Evolutionary conservation across 306 rosid genomes (phyloP).

Genomic region (Sechiopsis laciniata): DNA sequence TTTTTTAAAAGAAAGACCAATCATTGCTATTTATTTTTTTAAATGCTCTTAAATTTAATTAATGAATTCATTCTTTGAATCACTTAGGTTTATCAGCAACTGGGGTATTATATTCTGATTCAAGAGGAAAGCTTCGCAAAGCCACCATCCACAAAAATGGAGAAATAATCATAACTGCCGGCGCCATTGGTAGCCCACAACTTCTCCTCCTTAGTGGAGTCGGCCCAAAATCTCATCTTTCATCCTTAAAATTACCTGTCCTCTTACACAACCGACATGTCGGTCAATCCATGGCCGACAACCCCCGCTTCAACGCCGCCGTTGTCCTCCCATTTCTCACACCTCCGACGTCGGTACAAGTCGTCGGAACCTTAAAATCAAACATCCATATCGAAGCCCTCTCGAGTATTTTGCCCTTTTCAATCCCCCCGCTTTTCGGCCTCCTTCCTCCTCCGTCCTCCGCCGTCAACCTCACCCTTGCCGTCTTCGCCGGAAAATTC

Average conservation of each 20-base stretch:
- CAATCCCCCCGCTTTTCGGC: not conserved
- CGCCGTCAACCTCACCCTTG: not conserved
- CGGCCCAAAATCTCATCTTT: slow-evolving; percentile 23
- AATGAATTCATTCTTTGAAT: not conserved
- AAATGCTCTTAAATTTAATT: no score
- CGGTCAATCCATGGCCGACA: slow-evolving; percentile 25
- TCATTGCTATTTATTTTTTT: no score
- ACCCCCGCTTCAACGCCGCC: slow-evolving; percentile 13
- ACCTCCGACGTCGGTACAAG: not conserved
- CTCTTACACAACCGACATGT: slow-evolving; percentile 21
- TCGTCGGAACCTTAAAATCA: slow-evolving; percentile 10
- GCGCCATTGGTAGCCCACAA: slow-evolving; percentile 35
- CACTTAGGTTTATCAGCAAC: slow-evolving; percentile 13
- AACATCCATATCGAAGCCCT: not conserved
- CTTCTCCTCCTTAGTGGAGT: slow-evolving; percentile 28
- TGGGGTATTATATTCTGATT: slow-evolving; percentile 26
- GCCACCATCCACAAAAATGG: slow-evolving; percentile 21
- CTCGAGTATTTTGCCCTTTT: not conserved
- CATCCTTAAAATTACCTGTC: slow-evolving; percentile 20
- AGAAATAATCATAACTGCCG: slow-evolving; percentile 29
- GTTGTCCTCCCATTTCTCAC: not conserved
- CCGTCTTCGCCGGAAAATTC: not conserved
- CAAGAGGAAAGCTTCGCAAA: slow-evolving; percentile 13
- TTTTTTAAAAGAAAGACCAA: no score
- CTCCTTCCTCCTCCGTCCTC: not conserved